Conservation (phyloP, 352 stramenopile genomes). For the Globisporangium ultimum region DNA sequence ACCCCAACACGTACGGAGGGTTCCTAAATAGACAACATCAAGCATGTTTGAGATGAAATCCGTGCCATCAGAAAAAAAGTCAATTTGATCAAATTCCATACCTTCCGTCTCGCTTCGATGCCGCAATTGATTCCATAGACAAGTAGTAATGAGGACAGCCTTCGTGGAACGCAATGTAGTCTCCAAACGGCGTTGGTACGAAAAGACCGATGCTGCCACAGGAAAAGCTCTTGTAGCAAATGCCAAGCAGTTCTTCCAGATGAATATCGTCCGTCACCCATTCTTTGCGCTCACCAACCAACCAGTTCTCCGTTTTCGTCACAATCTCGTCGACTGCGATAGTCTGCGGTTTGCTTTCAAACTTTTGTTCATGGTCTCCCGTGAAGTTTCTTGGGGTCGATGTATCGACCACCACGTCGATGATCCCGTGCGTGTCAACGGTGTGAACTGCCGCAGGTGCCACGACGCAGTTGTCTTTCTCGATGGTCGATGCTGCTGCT, state of each 20-base stretch:
- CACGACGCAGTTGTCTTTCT: conserved; percentile 19
- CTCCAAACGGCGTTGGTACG: conserved; percentile 73
- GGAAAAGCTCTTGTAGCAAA: conserved; percentile 82
- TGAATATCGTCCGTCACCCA: conserved; percentile 61
- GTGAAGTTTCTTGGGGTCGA: conserved; percentile 13
- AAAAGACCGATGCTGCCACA: conserved; percentile 72
- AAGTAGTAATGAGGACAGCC: conserved; percentile 79
- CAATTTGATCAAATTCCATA: conserved; percentile 5
- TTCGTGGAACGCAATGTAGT: conserved; percentile 88
- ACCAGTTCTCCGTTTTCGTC: conserved; percentile 30
- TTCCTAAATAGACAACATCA: conserved; percentile 30
- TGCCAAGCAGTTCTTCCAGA: conserved; percentile 69
- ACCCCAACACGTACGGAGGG: conserved; percentile 71
- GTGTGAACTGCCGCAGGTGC: not conserved
- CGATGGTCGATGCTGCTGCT: not conserved
- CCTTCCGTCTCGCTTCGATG: conserved; percentile 58
- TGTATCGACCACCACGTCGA: conserved; percentile 28
- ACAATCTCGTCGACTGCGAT: conserved; percentile 1
- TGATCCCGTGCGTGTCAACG: conserved; percentile 7
- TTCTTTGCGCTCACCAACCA: conserved; percentile 31
- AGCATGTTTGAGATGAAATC: not conserved
- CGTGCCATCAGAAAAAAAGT: not conserved
- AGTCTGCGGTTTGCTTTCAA: not conserved
- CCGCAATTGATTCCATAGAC: conserved; percentile 74
- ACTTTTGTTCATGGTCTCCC: not conserved